Conservation (phyloP, 371 early-diverging fungal species). For the Lichtheimia ornata region DNA sequence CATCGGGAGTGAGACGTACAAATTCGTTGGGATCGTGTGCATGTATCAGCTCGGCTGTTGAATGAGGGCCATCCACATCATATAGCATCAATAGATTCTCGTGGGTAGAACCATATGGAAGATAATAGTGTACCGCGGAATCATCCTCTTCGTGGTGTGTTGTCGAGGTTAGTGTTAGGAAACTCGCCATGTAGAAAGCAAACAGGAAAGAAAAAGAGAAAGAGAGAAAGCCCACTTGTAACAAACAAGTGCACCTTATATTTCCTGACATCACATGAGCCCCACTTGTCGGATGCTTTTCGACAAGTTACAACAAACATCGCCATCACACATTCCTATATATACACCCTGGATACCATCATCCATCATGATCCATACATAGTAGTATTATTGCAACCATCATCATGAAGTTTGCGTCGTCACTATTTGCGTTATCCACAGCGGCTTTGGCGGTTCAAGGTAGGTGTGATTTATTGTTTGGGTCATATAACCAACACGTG, state of each 20-base stretch:
- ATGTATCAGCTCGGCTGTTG: conserved; percentile 11
- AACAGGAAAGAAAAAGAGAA: conserved; percentile 2
- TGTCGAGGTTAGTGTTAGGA: neutral
- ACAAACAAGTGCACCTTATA: no score
- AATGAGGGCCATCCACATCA: neutral
- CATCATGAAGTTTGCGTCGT: no score
- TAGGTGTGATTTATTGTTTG: neutral
- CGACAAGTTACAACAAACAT: no score
- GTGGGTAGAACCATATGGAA: neutral
- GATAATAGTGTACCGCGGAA: neutral
- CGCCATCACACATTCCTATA: no score
- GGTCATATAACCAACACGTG: neutral
- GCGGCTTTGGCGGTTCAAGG: neutral
- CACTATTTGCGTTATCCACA: neutral
- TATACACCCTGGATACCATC: no score
- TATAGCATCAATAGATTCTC: neutral
- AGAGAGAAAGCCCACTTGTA: neutral
- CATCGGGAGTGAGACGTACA: conserved; percentile 9
- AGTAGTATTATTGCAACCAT: no score
- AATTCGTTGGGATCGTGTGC: neutral
- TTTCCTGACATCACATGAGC: no score
- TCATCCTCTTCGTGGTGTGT: neutral
- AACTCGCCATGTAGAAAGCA: neutral
- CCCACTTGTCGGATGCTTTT: no score
- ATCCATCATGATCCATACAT: no score